These are phyloP conservation scores for Macrocybe sp. DNA, from an alignment of 1,284 basidiomycete genomes.

Conservation along the genomic window DNA sequence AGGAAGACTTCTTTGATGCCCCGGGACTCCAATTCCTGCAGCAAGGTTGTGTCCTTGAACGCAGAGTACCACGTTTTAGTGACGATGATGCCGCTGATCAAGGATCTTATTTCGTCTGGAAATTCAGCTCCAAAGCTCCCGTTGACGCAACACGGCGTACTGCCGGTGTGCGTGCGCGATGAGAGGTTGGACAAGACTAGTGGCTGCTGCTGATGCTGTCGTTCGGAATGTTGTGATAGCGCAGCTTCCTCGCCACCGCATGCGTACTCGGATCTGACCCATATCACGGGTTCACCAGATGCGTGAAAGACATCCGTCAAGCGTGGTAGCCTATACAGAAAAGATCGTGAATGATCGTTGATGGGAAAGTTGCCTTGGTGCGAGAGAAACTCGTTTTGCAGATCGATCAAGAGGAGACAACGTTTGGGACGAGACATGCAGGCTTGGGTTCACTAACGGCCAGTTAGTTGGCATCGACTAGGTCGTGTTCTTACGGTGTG, in stretches of 20 bases:
- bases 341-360: slow-evolving; percentile 10
- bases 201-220: too few relatives aligned
- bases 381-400: slow-evolving; percentile 22
- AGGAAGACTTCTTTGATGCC: slow-evolving; percentile 16
- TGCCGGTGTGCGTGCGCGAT: slow-evolving; percentile 18
- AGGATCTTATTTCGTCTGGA: slow-evolving; percentile 7
- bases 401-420: slow-evolving; percentile 17
- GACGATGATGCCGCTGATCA: slow-evolving; percentile 13
- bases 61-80: slow-evolving; percentile 21
- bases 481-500: too few relatives aligned
- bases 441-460: too few relatives aligned
- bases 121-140: slow-evolving; percentile 16
- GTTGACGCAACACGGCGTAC: slow-evolving; percentile 17
- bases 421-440: background rate
- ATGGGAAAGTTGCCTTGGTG: slow-evolving; percentile 16
- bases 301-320: slow-evolving; percentile 11
- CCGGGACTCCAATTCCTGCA: slow-evolving; percentile 10
- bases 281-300: slow-evolving; percentile 10
- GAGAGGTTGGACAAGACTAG: slow-evolving; percentile 1
- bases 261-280: slow-evolving; percentile 15
- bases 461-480: too few relatives aligned
- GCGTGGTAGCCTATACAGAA: slow-evolving; percentile 12
- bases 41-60: slow-evolving; percentile 19
- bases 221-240: too few relatives aligned
- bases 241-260: too few relatives aligned